Evolutionary conservation across 2,329 filamentous ascomycete species (phyloP), one percentile per base, ranked within the genome.

Genomic region (Pseudonectria foliicola): DNA sequence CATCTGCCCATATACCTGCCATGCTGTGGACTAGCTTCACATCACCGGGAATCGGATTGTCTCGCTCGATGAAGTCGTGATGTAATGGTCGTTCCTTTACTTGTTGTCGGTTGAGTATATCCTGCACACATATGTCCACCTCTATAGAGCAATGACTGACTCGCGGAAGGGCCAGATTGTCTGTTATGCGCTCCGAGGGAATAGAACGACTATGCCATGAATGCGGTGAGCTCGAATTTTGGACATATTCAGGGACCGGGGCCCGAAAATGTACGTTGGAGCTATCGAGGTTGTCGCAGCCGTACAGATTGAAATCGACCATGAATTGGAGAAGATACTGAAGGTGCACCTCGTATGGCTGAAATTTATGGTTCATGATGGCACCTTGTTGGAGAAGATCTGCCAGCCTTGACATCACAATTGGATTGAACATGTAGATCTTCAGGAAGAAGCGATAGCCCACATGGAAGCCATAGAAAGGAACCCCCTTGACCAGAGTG

Each of bases 241-340:
- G 71, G n/a, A 79, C 67, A 49, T 76, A 78, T 7, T 73, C 65
- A 0, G 89, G 89, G 2, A 95, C 67, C 0, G 88, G 88, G 3
- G 70, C 68, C 35, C 92, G 77, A 54, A 95, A 95, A 18, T 64
- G 70, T 2, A 80, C 76, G 43, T 77, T 84, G 8, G 68, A 68
- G 32, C 79, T 82, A 39, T 90, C 76, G 45, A 96, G 78, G 51
- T 90, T 93, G 37, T 79, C 82, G 55, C 92, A 98, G 6, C 93
- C 93, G 57, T 94, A 96, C 46, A 98, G 68, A 55, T 95, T 98
- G 67, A 93, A 98, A 59, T 98, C 93, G 45, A 82, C 84, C 92
- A 98, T 96, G 76, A 93, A 98, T 61, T 98, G 93, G 8, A 92
- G 71, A 7, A 95, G 65, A 56, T 89, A 96, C 54, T 95, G 87